Base-by-base conservation (phyloP, 2,329 filamentous ascomycete species). In the Apiospora arundinis region DNA sequence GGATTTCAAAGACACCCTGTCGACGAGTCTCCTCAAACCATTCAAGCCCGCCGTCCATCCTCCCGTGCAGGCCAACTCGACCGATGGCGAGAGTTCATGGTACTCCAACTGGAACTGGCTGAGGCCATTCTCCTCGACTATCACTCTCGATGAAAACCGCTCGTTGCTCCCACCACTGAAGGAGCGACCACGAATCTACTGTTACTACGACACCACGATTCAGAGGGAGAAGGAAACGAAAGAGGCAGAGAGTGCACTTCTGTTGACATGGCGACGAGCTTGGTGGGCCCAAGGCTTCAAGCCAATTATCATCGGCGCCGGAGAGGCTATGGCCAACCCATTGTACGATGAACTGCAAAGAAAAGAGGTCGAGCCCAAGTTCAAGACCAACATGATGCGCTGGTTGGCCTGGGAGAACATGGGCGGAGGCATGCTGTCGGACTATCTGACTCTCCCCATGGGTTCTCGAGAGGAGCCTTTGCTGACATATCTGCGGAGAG, bases 251-350 rank as follows among this genome's bases (percentile, higher is more conserved):
- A 92, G 92, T 78, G 89, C 92, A 72, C 83, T 98, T 72, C 86
- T 98, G 67, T 84, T 97, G 71, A 92, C 93, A 69, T 98, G 96
- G 96, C 89, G 95, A 72, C 89, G 94, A 65, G 95, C 95, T 2
- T 98, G 95, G 95, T 98, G 94, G 93, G 94, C 95, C 0, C 91
- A 97, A 77, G 96, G 95, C 14, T 98, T 98, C 83, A 91, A 88
- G 73, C 95, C 96, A 0, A 87, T 96, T 9, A 92, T 98, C 52
- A 83, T 98, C 70, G 92, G 93, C 68, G 88, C 90, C 21, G 90
- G 89, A 0, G 95, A 98, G 79, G 95, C 95, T 23, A 92, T 92
- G 86, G 91, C 91, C 78, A 96, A 97, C 78, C 93, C 93, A 0
- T 83, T 93, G 25, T 97, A 95, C 79, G 86, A 91, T 74, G 86